phyloP scores from a whole-genome alignment of 75 land plant genomes.

The Pinus albicaulis region DNA sequence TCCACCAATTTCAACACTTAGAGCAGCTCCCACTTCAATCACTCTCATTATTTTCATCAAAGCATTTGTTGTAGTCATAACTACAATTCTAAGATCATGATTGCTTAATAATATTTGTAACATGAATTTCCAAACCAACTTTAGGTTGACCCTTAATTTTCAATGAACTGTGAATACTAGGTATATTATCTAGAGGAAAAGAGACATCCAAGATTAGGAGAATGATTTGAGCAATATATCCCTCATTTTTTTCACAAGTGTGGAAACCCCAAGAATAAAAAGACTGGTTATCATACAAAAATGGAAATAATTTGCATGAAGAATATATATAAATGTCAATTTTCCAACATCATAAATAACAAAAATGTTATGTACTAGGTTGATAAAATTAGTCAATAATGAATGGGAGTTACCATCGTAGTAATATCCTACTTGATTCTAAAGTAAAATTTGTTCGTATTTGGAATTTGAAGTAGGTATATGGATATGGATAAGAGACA shows the following conservation, averaged over 20 bases:
- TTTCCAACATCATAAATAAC: background rate
- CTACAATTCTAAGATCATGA: constrained; percentile 14
- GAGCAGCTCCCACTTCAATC: constrained; percentile 15
- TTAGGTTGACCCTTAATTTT: background rate
- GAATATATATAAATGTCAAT: background rate
- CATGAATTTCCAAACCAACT: background rate
- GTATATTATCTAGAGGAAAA: constrained; percentile 9
- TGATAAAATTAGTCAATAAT: background rate
- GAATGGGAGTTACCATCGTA: background rate
- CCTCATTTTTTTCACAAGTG: background rate
- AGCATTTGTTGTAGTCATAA: constrained; percentile 17
- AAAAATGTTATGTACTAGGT: background rate
- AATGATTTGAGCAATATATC: constrained; percentile 8
- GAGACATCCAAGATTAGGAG: background rate
- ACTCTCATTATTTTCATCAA: constrained; percentile 26
- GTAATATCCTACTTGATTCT: no score
- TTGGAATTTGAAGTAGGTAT: no score
- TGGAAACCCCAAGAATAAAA: background rate
- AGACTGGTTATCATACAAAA: background rate
- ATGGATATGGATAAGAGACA: no score
- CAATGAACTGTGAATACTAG: constrained; percentile 7
- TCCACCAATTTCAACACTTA: constrained; percentile 12
- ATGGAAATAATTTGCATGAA: background rate
- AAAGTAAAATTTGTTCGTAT: no score
- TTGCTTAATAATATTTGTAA: constrained; percentile 19